A percentile compares a stretch with the other conserved stretches of the same genome.
These are phyloP conservation scores for Ophiostoma tasmaniense DNA, from an alignment of 2,329 filamentous ascomycete genomes.

Conservation along the genomic window DNA sequence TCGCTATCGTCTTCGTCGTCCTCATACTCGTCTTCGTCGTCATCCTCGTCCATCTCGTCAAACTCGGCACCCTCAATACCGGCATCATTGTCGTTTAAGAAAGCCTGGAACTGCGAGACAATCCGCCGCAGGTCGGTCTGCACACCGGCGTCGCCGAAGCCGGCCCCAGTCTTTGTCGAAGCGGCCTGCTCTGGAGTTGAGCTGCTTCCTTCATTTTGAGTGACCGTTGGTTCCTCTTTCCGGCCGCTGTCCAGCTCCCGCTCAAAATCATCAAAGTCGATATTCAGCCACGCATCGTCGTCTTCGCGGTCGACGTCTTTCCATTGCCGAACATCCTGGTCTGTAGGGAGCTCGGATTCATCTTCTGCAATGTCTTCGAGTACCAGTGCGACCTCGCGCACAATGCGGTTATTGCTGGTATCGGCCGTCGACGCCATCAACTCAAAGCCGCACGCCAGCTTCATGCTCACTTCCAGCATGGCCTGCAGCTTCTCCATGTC, in stretches of 20 bases:
- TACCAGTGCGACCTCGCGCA: slow-evolving; percentile 67
- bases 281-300: slow-evolving; percentile 84
- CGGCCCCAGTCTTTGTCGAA: slow-evolving; percentile 26
- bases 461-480: slow-evolving; percentile 70
- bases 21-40: slow-evolving; percentile 40
- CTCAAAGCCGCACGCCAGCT: slow-evolving; percentile 82
- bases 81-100: slow-evolving; percentile 77
- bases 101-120: slow-evolving; percentile 86
- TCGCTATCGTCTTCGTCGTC: slow-evolving; percentile 50
- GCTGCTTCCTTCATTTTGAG: not conserved
- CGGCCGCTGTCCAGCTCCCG: slow-evolving; percentile 55
- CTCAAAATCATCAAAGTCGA: slow-evolving; percentile 84
- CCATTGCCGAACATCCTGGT: slow-evolving; percentile 69
- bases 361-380: slow-evolving; percentile 68
- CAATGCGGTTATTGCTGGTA: slow-evolving; percentile 57
- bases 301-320: slow-evolving; percentile 55
- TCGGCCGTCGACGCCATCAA: slow-evolving; percentile 66
- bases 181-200: not conserved
- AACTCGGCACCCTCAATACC: slow-evolving; percentile 70
- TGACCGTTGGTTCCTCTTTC: not conserved
- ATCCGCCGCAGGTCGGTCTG: slow-evolving; percentile 80
- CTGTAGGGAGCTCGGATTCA: slow-evolving; percentile 52
- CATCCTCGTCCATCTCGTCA: slow-evolving; percentile 57
- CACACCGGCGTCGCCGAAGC: slow-evolving; percentile 57
- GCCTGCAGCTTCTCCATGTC: slow-evolving; percentile 25